Base-by-base conservation (phyloP, 805 yeast genomes). In the Kodamaea kaohsiungensis region DNA sequence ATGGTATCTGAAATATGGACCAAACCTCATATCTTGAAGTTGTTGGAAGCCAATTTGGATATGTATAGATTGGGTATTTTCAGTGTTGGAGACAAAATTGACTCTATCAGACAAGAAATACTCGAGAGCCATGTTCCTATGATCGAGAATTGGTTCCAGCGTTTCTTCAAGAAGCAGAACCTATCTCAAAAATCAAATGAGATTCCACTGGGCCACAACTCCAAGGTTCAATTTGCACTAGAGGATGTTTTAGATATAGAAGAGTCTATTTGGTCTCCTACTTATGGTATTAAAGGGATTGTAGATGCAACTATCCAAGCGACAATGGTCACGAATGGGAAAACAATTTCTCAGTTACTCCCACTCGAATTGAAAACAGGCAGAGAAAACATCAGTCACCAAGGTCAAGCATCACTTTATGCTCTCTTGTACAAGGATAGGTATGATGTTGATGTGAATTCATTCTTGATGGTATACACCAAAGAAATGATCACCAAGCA, bases 361-460 rank as follows among this genome's bases (percentile, higher is more conserved):
- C 98, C 98, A 0, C 75, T 95, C 72, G 99, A 95, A 66, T 84
- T 95, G 54, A 95, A 95, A 65, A 91, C 98, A 0, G 97, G 98
- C 0, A 70, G 77, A 33, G 83, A 82, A 47, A 76, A 84, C 39
- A 67, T 87, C 4, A 69, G 86, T 2, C 97, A 95, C 67, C 84
- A 88, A 49, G 96, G 96, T 0, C 99, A 95, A 67, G 87, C 95
- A 0, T 79, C 92, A 0, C 72, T 95, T 6, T 95, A 95, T 65
- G 85, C 96, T 0, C 70, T 93, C 13, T 70, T 95, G 53, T 79
- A 91, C 61, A 83, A 84, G 47, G 98, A 95, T 58, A 73, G 96
- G 22, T 93, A 93, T 66, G 86, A 84, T 40, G 71, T 88, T 43
- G 86, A 87, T 18, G 81, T 88, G 2, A 75, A 79, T 2, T 82